Conservation (phyloP, 352 stramenopile species). For the Globisporangium viniferum region DNA sequence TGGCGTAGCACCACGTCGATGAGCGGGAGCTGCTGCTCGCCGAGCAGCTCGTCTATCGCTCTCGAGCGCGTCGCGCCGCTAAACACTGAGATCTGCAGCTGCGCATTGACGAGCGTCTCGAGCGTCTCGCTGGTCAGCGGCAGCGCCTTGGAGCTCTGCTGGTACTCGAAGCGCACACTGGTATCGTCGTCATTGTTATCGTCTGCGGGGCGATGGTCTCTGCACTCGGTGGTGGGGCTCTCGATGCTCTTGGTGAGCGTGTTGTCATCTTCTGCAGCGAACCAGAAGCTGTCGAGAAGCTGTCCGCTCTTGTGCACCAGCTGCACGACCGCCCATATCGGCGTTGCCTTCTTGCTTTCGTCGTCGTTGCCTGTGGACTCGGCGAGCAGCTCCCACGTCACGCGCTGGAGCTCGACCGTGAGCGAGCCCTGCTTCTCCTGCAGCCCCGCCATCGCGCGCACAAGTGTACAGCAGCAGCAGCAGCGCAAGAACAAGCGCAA, state of each 20-base stretch:
- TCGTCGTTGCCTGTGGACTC: neutral
- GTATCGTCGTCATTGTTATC: neutral
- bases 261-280: slow-evolving; percentile 48
- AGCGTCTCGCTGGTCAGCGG: slow-evolving; percentile 30
- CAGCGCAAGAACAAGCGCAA: neutral
- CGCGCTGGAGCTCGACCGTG: slow-evolving; percentile 28
- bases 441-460: neutral
- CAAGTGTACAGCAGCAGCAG: neutral
- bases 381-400: slow-evolving; percentile 22
- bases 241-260: slow-evolving; percentile 37
- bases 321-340: slow-evolving; percentile 43
- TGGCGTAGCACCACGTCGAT: slow-evolving; percentile 26
- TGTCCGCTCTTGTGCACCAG: slow-evolving; percentile 25
- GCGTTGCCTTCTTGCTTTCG: slow-evolving; percentile 7
- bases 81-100: slow-evolving; percentile 43
- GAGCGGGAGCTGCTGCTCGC: slow-evolving; percentile 35
- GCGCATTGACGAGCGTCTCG: slow-evolving; percentile 34
- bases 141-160: slow-evolving; percentile 46
- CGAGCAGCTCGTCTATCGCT: slow-evolving; percentile 33
- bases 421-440: slow-evolving; percentile 29
- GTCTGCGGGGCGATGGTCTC: neutral
- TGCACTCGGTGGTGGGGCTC: slow-evolving; percentile 4
- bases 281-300: slow-evolving; percentile 48
- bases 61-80: slow-evolving; percentile 25
- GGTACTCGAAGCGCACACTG: slow-evolving; percentile 29